Evolutionary conservation across 345 rosid species (phyloP), one percentile per base, ranked within the genome.

Genomic region (Pseudoturritis turrita): DNA sequence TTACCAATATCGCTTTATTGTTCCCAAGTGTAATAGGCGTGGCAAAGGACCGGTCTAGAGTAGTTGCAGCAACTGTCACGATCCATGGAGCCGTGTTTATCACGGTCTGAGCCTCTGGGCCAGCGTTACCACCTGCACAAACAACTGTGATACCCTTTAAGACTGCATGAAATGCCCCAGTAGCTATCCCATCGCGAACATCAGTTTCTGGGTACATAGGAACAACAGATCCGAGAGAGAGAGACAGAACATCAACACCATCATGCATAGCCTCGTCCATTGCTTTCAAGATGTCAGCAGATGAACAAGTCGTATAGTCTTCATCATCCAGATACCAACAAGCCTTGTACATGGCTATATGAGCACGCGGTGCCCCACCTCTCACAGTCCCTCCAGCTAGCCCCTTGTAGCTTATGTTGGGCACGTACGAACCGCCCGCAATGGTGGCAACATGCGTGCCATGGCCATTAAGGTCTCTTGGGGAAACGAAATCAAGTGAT

Each of bases 191-290:
- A 52, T 76, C 73, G 0, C 77, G 73, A 8, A 68, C 40, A 71
- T 82, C 81, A 28, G 56, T 76, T 18, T 84, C 81, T 4, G 70
- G 29, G 9, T 52, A 66, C n/a, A 71, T 65, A 74, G 83, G 57
- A 29, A 65, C 43, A 0, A 11, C 22, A 31, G 52, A 37, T 3
- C 85, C 85, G 12, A 85, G 60, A 10, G 85, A 85, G 1, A 85
- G 9, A 0, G 89, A 85, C 59, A 85, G 5, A 54, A 85, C 77
- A 63, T 85, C 81, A 45, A 85, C 85, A 13, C 89, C 85, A 29
- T 83, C 89, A 43, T 81, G 74, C 10, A 85, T 83, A 28, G 89
- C 87, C 37, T 81, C 80, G 22, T 85, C 89, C 69, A 85, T 81
- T 22, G 81, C 85, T 73, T 83, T 81, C 64, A 85, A 68, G 15